Evolutionary conservation across 208 protist species (phyloP), one percentile per base, ranked within the genome.

Genomic region (Angomonas deanei): DNA sequence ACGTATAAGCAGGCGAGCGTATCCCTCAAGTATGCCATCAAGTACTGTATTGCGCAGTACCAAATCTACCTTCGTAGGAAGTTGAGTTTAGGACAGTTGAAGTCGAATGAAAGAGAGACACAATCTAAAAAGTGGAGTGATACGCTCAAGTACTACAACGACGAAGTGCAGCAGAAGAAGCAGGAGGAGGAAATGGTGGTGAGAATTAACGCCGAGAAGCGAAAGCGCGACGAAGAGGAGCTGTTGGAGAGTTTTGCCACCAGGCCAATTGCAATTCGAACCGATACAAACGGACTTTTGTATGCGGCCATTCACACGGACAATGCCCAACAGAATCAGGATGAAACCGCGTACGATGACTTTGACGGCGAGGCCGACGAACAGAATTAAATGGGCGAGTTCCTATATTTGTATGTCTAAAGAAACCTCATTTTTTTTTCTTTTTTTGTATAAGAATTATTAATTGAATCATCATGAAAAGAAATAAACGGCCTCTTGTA

Each of bases 11-110:
- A 56, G 47, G 56, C 54, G 52, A 64, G 59, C 53, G 19, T 60
- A n/a, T 66, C 80, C 50, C 64, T 89, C 13, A 74, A 77, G 52
- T 74, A 62, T 11, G 70, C 80, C 23, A 76, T 79, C 50, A 64
- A 48, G 24, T 84, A 79, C 64, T 88, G 78, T 57, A 62, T 88
- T 26, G 62, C 79, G 53, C 49, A 82, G 28, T 82, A 90, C 61
- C 72, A 81, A 34, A 38, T 53, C 34, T 71, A 56, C 17, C 73
- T 91, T 32, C 53, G 73, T 48, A 72, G 63, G 17, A 66, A 90
- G 34, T 49, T 90, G 38, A 58, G 66, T 33, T 66, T 68, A 3
- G 82, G 84, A 11, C 60, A 76, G 58, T 74, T 80, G 46, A 74
- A 66, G 4, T 72, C 67, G 15, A 28, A 19, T 19, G 80, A 91